These are phyloP conservation scores for Ramalina intermedia DNA, from an alignment of 495 filamentous ascomycete genomes.

Conservation along the genomic window DNA sequence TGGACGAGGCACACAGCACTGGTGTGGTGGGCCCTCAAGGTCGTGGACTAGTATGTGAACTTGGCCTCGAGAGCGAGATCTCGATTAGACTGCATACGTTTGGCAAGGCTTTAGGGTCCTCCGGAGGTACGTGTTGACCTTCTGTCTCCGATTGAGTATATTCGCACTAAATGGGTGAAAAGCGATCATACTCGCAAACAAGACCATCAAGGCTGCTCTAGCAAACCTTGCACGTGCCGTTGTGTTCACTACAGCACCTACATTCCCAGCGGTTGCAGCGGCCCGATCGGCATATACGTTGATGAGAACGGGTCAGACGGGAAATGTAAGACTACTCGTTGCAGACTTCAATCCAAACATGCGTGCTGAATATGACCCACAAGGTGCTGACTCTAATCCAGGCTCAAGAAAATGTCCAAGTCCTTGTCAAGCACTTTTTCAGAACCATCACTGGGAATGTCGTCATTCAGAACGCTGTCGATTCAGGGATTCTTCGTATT, in stretches of 20 bases:
- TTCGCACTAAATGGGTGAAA: too few relatives aligned
- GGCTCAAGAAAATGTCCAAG: too few relatives aligned
- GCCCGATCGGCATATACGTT: constrained; percentile 33
- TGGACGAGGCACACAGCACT: constrained; percentile 69
- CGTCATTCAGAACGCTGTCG: too few relatives aligned
- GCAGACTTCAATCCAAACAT: too few relatives aligned
- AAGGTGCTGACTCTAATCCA: too few relatives aligned
- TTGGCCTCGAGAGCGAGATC: constrained; percentile 50
- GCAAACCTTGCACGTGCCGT: constrained; percentile 35
- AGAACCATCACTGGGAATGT: too few relatives aligned
- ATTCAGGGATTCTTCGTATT: constrained; percentile 16
- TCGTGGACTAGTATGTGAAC: constrained; percentile 48
- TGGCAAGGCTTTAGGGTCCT: constrained; percentile 59
- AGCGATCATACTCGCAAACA: constrained; percentile 33
- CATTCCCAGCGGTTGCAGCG: constrained; percentile 34
- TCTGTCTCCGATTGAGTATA: too few relatives aligned
- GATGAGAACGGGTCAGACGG: constrained; percentile 5
- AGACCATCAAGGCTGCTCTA: constrained; percentile 26
- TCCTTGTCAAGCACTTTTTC: too few relatives aligned
- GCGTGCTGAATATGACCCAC: too few relatives aligned
- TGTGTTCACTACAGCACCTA: constrained; percentile 34
- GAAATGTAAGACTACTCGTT: too few relatives aligned
- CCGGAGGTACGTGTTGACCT: constrained; percentile 52
- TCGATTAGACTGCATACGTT: constrained; percentile 63
- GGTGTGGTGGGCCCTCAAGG: constrained; percentile 51